A percentile compares a stretch with the other conserved stretches of the same genome.
phyloP scores from a whole-genome alignment of 768 basidiomycete genomes.

The Rhodotorula kratochvilovae region DNA sequence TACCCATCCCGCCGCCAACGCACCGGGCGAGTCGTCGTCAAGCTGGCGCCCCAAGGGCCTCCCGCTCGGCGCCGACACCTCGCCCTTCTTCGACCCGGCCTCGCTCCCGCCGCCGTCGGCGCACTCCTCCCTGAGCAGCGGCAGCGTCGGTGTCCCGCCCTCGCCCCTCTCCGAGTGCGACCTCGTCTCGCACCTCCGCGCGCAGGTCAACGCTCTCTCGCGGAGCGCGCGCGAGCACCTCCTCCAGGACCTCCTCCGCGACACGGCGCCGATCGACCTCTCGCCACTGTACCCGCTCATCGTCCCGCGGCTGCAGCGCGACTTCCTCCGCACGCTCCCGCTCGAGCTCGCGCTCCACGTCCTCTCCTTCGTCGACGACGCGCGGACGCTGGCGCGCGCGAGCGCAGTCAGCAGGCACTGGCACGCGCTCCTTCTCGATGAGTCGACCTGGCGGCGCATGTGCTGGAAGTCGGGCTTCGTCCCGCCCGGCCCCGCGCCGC shows the following conservation, averaged over 20 bases:
- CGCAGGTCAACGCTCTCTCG: constrained; percentile 14
- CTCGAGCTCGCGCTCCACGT: constrained; percentile 71
- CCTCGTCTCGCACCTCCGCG: constrained; percentile 11
- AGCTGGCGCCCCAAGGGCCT: not conserved
- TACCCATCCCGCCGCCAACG: not conserved
- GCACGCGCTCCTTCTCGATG: constrained; percentile 66
- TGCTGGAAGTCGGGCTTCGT: constrained; percentile 58
- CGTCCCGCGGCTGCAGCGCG: constrained; percentile 41
- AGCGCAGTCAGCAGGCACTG: constrained; percentile 68
- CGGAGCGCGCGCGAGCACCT: not conserved
- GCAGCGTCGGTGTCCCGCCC: not conserved
- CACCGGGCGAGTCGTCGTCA: not conserved
- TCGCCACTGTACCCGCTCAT: constrained; percentile 37
- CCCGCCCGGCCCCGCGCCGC: not conserved
- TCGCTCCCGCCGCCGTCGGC: not conserved
- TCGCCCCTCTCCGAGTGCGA: constrained; percentile 1
- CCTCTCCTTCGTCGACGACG: constrained; percentile 70
- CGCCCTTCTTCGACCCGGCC: constrained; percentile 12
- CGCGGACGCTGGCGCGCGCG: constrained; percentile 64
- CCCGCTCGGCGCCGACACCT: not conserved
- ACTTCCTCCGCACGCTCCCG: constrained; percentile 56
- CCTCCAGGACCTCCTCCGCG: constrained; percentile 23
- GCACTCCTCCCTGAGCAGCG: not conserved
- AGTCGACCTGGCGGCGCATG: constrained; percentile 74
- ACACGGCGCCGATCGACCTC: constrained; percentile 27